A percentile compares a stretch with the other conserved stretches of the same genome.
Conservation (phyloP, 139 green algal species). For the Marvania coccoides region DNA sequence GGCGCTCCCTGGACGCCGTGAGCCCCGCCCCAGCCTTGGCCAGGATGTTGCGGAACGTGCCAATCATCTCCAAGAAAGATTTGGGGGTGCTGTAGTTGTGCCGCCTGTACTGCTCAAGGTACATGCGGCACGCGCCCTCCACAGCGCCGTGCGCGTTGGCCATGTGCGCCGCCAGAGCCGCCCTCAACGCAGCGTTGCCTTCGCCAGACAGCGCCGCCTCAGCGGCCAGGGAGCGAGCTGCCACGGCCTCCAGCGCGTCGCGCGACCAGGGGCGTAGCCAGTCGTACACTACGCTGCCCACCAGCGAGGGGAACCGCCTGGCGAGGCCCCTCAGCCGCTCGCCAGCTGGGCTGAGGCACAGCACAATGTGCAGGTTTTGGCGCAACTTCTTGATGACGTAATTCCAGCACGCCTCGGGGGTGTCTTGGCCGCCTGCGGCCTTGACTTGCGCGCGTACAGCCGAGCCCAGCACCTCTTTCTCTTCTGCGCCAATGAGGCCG, state of each 20-base stretch:
- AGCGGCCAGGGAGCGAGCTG: conserved; percentile 66
- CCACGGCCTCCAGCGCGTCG: conserved; percentile 78
- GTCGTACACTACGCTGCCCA: conserved; percentile 75
- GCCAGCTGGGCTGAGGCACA: conserved; percentile 87
- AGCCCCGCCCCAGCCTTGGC: conserved; percentile 55
- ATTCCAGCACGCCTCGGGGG: conserved; percentile 72
- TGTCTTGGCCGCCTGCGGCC: conserved; percentile 69
- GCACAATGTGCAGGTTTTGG: conserved; percentile 73
- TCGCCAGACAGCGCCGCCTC: conserved; percentile 56
- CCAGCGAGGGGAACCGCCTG: conserved; percentile 79
- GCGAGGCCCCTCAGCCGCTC: conserved; percentile 83
- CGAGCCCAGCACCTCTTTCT: conserved; percentile 12
- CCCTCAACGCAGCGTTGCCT: conserved; percentile 23
- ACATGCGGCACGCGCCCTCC: conserved; percentile 39
- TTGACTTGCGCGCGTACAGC: conserved; percentile 82
- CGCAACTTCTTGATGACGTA: conserved; percentile 84
- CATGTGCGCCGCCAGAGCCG: conserved; percentile 80
- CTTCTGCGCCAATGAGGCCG: conserved; percentile 59
- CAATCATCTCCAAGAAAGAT: conserved; percentile 87
- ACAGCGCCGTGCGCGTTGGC: conserved; percentile 70
- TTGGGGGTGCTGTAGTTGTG: conserved; percentile 91
- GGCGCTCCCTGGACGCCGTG: conserved; percentile 48
- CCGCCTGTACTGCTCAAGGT: conserved; percentile 46
- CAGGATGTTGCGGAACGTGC: conserved; percentile 74
- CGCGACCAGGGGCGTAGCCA: conserved; percentile 82